phyloP scores from a whole-genome alignment of 345 rosid species.

The Stellera chamaejasme region DNA sequence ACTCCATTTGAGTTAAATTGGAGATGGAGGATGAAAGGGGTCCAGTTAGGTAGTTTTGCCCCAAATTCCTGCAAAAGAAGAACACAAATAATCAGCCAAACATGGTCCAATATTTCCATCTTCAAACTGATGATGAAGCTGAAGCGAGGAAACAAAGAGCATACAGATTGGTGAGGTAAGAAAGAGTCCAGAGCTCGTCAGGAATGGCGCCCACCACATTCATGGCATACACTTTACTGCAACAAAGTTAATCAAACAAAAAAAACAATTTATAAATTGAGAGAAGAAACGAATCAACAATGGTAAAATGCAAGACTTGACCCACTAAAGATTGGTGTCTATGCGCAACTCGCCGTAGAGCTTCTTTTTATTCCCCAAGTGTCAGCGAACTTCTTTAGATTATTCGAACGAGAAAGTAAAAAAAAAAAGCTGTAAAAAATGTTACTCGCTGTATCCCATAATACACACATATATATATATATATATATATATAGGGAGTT shows the following conservation, averaged over 20 bases:
- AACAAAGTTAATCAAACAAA: background rate
- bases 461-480: too few species aligned
- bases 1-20: conserved; percentile 47
- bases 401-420: too few species aligned
- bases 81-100: background rate
- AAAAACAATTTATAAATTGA: background rate
- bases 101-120: too few species aligned
- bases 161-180: conserved; percentile 37
- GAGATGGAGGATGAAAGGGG: conserved; percentile 36
- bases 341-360: too few species aligned
- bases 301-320: too few species aligned
- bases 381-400: too few species aligned
- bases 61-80: conserved; percentile 29
- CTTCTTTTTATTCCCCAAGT: too few species aligned
- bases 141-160: background rate
- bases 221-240: conserved; percentile 32
- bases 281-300: too few species aligned
- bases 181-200: conserved; percentile 43
- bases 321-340: too few species aligned
- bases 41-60: conserved; percentile 42
- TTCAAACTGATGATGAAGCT: background rate
- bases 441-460: too few species aligned
- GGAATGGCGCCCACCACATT: conserved; percentile 36
- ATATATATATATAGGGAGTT: too few species aligned
- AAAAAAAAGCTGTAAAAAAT: too few species aligned